Conservation (phyloP, 2,329 filamentous ascomycete genomes). For the Podosphaera fusca region DNA sequence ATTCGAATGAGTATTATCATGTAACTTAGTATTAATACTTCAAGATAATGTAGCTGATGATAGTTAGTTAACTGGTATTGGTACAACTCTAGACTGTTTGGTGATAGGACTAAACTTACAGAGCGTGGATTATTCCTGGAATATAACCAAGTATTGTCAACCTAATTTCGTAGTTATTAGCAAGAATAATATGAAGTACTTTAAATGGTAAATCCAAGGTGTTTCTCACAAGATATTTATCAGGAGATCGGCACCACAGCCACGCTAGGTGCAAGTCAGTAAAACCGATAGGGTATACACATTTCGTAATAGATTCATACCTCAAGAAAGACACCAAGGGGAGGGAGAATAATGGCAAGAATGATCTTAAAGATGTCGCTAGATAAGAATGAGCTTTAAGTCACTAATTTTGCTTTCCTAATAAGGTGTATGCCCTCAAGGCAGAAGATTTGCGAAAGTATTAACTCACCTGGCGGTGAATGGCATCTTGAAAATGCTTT, state of each 20-base stretch:
- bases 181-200: no score
- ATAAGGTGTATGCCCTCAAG: no score
- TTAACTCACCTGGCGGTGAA: conserved; percentile 30
- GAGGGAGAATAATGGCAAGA: conserved; percentile 73
- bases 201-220: no score
- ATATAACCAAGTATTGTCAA: conserved; percentile 52
- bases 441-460: no score
- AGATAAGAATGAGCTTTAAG: conserved; percentile 7
- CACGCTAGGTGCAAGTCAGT: conserved; percentile 25
- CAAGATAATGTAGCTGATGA: conserved; percentile 53
- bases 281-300: background rate
- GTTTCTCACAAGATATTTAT: conserved; percentile 53
- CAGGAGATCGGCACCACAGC: conserved; percentile 65
- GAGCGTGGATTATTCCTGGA: conserved; percentile 73
- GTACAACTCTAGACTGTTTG: background rate
- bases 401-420: no score
- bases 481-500: conserved; percentile 20
- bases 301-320: conserved; percentile 1
- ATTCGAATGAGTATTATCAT: background rate
- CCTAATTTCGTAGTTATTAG: background rate
- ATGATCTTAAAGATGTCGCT: conserved; percentile 65
- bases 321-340: conserved; percentile 82
- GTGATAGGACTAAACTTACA: conserved; percentile 29
- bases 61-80: conserved; percentile 5
- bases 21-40: conserved; percentile 41